Percentiles rank a stretch among this genome's conserved stretches.
These are phyloP conservation scores for Zymoseptoria brevis DNA, from an alignment of 2,329 filamentous ascomycete genomes.

Conservation along the genomic window DNA sequence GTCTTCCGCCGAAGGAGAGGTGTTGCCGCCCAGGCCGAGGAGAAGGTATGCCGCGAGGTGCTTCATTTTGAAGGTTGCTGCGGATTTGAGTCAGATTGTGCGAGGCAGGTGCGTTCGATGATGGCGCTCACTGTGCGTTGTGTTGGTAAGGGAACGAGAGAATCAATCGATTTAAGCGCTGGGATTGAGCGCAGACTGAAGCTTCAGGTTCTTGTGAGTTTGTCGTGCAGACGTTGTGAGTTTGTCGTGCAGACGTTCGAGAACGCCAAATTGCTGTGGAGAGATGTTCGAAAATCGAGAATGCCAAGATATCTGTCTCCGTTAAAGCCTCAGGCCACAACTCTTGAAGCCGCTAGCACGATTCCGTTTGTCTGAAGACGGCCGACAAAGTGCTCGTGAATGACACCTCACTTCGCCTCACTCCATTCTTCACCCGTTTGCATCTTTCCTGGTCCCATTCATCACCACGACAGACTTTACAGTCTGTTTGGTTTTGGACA, in stretches of 20 bases:
- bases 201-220: constrained; percentile 69
- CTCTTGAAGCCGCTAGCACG: too few relatives aligned
- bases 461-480: background rate
- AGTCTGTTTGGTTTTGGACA: background rate
- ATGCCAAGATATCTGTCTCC: background rate
- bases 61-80: constrained; percentile 73
- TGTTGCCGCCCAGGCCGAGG: constrained; percentile 87
- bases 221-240: too few relatives aligned
- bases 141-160: constrained; percentile 59
- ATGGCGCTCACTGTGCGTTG: constrained; percentile 13
- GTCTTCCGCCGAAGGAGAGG: constrained; percentile 74
- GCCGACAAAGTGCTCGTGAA: background rate
- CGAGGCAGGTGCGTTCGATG: background rate
- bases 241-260: background rate
- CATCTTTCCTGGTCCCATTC: background rate
- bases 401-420: background rate
- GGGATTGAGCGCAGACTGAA: constrained; percentile 89
- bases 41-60: constrained; percentile 99
- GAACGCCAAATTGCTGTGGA: background rate
- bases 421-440: background rate
- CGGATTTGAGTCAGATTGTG: constrained; percentile 1
- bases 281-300: background rate
- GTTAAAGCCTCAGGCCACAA: too few relatives aligned
- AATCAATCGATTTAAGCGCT: constrained; percentile 99
- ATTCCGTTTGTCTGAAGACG: too few relatives aligned